Evolutionary conservation across 768 basidiomycete genomes (phyloP).

Genomic region (Phlegmacium glaucopus): DNA sequence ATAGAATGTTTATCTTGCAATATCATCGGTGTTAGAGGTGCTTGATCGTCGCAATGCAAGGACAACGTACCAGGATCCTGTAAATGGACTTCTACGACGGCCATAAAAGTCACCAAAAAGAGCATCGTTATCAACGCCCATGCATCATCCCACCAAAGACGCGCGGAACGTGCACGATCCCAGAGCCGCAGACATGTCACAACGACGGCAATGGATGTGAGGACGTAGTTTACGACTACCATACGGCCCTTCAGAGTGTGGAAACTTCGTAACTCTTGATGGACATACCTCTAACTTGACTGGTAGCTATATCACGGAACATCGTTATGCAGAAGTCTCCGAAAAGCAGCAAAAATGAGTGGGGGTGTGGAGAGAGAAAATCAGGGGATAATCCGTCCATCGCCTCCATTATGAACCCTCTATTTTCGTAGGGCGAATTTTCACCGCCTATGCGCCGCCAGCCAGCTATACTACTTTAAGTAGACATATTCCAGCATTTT

Average conservation of each 20-base stretch:
- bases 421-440: no score
- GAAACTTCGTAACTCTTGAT: no score
- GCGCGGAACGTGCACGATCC: conserved; percentile 13
- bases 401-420: no score
- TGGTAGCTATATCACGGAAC: no score
- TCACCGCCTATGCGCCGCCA: no score
- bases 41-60: not conserved
- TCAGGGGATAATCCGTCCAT: no score
- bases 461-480: no score
- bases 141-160: conserved; percentile 21
- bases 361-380: no score
- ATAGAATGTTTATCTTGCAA: conserved; percentile 11
- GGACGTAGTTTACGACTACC: conserved; percentile 12
- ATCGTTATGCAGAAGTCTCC: no score
- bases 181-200: conserved; percentile 16
- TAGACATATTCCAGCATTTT: no score
- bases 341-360: no score
- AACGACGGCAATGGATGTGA: conserved; percentile 15
- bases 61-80: conserved; percentile 16
- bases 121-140: conserved; percentile 17
- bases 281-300: conserved; percentile 6
- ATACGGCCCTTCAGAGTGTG: not conserved
- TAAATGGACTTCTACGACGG: conserved; percentile 18
- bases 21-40: not conserved
- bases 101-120: conserved; percentile 17